Conservation (phyloP, 495 filamentous ascomycete genomes). For the Pseudomonodictys pantanalensis region DNA sequence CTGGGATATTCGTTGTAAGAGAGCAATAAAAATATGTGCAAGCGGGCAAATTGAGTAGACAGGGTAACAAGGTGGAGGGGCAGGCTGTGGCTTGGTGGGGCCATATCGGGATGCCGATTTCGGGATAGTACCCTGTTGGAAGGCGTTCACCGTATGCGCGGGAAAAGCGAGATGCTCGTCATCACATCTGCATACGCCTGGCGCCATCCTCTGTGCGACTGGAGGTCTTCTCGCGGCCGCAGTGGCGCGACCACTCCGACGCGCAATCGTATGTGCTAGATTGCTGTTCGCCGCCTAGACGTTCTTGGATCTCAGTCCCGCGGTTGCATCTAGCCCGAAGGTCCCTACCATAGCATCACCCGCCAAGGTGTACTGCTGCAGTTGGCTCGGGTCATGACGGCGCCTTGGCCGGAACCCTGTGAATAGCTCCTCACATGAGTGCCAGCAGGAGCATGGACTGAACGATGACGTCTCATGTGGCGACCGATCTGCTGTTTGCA, state of each 20-base stretch:
- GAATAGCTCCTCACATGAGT: not conserved
- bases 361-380: not conserved
- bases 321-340: not conserved
- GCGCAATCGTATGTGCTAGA: not conserved
- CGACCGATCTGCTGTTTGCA: conserved; percentile 1
- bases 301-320: not conserved
- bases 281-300: too few species aligned
- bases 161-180: not conserved
- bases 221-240: not conserved
- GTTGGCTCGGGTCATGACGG: not conserved
- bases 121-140: not conserved
- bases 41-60: conserved; percentile 20
- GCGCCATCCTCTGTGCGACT: not conserved
- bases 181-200: not conserved
- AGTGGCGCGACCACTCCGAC: not conserved
- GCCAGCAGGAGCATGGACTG: not conserved
- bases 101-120: not conserved
- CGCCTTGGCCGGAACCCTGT: conserved; percentile 3
- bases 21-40: conserved; percentile 6
- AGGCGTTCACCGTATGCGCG: not conserved
- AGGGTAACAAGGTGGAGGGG: conserved; percentile 10
- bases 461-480: conserved; percentile 23
- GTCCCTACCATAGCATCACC: conserved; percentile 3
- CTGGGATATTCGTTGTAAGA: not conserved
- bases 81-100: not conserved